phyloP scores from a whole-genome alignment of 2,329 filamentous ascomycete genomes.

The Aspergillus intermedius region DNA sequence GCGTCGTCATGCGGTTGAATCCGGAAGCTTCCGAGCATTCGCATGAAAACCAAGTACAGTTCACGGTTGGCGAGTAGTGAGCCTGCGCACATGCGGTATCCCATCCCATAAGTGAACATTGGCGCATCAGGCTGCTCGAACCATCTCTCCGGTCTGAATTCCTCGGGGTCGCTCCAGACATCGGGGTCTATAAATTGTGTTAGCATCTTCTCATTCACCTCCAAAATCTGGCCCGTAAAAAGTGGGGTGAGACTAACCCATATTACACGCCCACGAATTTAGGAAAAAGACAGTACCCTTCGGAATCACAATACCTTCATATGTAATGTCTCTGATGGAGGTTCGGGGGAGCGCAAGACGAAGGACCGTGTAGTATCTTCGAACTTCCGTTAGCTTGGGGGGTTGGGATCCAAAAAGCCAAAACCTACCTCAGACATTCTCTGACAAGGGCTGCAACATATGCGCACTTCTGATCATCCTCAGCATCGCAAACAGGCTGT shows the following conservation, averaged over 20 bases:
- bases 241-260: conserved; percentile 43
- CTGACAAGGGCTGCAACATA: conserved; percentile 59
- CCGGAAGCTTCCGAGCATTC: conserved; percentile 56
- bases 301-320: conserved; percentile 53
- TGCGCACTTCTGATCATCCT: conserved; percentile 58
- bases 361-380: conserved; percentile 56
- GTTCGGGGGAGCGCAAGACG: conserved; percentile 56
- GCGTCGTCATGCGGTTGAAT: conserved; percentile 50
- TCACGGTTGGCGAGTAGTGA: conserved; percentile 58
- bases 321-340: conserved; percentile 54
- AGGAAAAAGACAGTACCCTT: conserved; percentile 59
- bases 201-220: background rate
- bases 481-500: conserved; percentile 53
- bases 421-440: conserved; percentile 50
- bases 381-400: conserved; percentile 4
- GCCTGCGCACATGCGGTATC: conserved; percentile 63
- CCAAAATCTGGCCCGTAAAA: background rate
- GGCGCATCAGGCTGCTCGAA: conserved; percentile 58
- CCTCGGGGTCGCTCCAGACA: conserved; percentile 54
- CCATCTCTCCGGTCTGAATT: conserved; percentile 58
- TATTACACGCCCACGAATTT: conserved; percentile 64
- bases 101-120: conserved; percentile 59
- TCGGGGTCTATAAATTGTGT: conserved; percentile 38
- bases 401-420: background rate
- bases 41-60: conserved; percentile 58